Evolutionary conservation across 2,329 filamentous ascomycete species (phyloP), one percentile per base, ranked within the genome.

Genomic region (Scleromitrula shiraiana): DNA sequence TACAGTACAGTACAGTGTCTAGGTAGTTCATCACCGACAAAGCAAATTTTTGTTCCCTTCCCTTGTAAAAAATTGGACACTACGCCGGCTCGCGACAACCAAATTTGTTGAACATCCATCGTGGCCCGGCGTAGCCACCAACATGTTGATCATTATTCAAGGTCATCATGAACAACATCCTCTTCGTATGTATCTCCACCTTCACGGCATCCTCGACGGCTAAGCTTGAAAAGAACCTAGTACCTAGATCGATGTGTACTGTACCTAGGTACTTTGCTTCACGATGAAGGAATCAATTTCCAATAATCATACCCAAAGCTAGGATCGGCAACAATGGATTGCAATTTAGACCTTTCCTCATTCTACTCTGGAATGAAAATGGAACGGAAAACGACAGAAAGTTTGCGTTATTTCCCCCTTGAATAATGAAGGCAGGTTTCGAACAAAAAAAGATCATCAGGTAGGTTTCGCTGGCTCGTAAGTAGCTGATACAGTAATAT

Each of bases 281-380:
- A n/a, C n/a, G n/a, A n/a, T n/a, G n/a, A n/a, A n/a, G n/a, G n/a
- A n/a, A n/a, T n/a, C n/a, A n/a, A n/a, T n/a, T n/a, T 46, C 20
- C 36, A 15, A 41, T 32, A 41, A 41, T 41, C 44, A 46, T 27
- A 46, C 36, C 44, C 36, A 39, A 33, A 41, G 17, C 44, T 8
- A 41, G 44, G 20, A 46, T 46, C 27, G 36, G 37, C 19, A n/a
- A 2, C 20, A 19, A 32, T 41, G 44, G 17, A 12, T 22, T 33
- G 37, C 30, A 33, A 41, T 40, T 41, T 46, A 33, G 36, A 27
- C 30, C 15, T 14, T 22, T 19, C n/a, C 19, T 17, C 24, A 38
- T 27, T 41, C 27, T 41, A 14, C 14, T 35, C 36, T 22, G 35
- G 35, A 46, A 27, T 26, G 23, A 22, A 26, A 19, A 19, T 20